Evolutionary conservation across 768 basidiomycete species (phyloP).

Genomic region (Rhodosporidiobolus odoratus): DNA sequence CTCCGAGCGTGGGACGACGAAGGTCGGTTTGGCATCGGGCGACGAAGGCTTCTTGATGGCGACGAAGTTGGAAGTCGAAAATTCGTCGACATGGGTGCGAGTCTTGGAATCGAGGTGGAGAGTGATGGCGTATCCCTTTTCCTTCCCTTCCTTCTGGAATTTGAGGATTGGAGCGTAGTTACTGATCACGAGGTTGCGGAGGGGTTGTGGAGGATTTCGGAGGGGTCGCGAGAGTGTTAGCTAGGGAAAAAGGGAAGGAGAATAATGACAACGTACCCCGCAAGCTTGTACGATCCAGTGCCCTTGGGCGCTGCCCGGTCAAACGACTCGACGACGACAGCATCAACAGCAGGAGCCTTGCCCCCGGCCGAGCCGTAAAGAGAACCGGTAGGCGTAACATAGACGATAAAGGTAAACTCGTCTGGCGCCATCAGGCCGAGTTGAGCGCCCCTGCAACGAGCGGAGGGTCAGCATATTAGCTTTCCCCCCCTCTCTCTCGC

Average conservation of each 20-base stretch:
- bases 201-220: too few relatives aligned
- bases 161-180: conserved; percentile 32
- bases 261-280: conserved; percentile 24
- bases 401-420: conserved; percentile 41
- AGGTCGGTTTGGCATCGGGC: conserved; percentile 20
- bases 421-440: conserved; percentile 33
- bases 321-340: conserved; percentile 37
- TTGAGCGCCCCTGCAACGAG: conserved; percentile 28
- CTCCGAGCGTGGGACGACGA: conserved; percentile 38
- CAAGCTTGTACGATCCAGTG: conserved; percentile 33
- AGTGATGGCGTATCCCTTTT: conserved; percentile 41
- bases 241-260: background rate
- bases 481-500: too few relatives aligned
- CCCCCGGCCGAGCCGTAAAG: conserved; percentile 39
- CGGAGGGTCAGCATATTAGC: too few relatives aligned
- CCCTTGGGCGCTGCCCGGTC: conserved; percentile 41
- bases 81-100: conserved; percentile 41
- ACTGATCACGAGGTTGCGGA: too few relatives aligned
- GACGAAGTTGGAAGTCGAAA: conserved; percentile 42
- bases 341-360: conserved; percentile 40
- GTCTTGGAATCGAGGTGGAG: conserved; percentile 41
- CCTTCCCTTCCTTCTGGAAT: conserved; percentile 34
- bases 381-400: conserved; percentile 39
- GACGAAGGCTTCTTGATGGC: conserved; percentile 23
- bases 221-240: too few relatives aligned